Conservation (phyloP, 495 filamentous ascomycete species). For the Daldinia bambusicola region DNA sequence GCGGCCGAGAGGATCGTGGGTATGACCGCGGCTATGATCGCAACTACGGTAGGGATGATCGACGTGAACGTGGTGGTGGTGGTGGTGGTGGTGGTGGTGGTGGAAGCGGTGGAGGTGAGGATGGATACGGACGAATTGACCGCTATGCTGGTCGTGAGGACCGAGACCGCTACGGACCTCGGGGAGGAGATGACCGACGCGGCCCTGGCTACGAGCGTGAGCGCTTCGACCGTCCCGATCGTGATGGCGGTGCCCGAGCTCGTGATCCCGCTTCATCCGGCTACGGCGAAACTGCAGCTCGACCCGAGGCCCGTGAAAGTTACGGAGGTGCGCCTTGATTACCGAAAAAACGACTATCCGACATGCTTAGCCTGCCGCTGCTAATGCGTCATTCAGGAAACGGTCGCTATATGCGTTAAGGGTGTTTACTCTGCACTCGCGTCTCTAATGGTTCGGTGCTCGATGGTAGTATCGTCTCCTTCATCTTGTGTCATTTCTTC, state of each 20-base stretch:
- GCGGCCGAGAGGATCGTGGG: constrained; percentile 45
- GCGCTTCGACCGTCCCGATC: constrained; percentile 64
- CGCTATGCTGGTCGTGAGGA: constrained; percentile 58
- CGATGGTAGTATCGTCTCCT: constrained; percentile 31
- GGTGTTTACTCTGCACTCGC: constrained; percentile 17
- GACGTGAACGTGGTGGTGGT: constrained; percentile 66
- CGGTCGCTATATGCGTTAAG: constrained; percentile 34
- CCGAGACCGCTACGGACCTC: constrained; percentile 53
- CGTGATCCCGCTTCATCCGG: constrained; percentile 62
- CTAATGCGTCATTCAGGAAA: constrained; percentile 42
- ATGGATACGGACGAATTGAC: constrained; percentile 35
- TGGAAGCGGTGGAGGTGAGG: constrained; percentile 47
- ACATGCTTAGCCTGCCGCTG: constrained; percentile 30
- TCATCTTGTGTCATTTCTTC: constrained; percentile 41
- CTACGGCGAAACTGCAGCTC: constrained; percentile 69
- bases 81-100: constrained; percentile 52
- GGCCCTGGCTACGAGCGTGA: constrained; percentile 64
- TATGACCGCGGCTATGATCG: constrained; percentile 66
- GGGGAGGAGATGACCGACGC: constrained; percentile 61
- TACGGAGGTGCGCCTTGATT: constrained; percentile 60
- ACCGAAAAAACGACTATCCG: constrained; percentile 14
- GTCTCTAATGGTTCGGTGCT: constrained; percentile 24
- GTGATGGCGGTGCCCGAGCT: constrained; percentile 56
- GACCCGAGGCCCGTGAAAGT: constrained; percentile 69
- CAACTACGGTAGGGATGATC: constrained; percentile 70